These are phyloP conservation scores for Phytophthora vignae DNA, from an alignment of 352 stramenopile genomes.

Conservation along the genomic window DNA sequence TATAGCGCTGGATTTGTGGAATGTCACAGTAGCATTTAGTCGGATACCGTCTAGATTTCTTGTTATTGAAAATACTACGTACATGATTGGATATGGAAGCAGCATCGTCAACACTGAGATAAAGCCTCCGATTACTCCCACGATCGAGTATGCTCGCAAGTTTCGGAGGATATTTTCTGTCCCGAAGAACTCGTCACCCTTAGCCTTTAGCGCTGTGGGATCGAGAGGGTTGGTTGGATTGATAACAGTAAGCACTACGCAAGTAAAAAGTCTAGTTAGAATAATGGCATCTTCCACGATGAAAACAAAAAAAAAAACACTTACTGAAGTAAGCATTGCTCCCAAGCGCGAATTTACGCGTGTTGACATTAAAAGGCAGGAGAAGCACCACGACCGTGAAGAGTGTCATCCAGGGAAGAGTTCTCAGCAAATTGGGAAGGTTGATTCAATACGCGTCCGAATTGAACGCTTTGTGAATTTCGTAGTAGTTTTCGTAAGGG, in stretches of 20 bases:
- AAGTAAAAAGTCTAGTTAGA: background rate
- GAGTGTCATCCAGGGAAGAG: background rate
- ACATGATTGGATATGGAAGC: background rate
- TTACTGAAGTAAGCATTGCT: background rate
- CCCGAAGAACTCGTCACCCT: background rate
- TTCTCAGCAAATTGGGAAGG: background rate
- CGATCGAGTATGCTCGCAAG: background rate
- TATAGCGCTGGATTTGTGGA: background rate
- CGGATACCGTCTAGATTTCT: background rate
- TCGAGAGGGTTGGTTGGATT: background rate
- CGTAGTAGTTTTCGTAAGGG: background rate
- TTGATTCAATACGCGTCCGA: background rate
- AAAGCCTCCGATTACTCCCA: background rate
- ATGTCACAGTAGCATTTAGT: background rate
- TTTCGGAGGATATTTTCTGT: background rate
- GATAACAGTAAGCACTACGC: background rate
- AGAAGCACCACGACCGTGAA: background rate
- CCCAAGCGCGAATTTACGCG: background rate
- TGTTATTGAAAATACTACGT: background rate
- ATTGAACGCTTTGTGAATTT: background rate
- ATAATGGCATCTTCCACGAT: background rate
- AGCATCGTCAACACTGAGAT: background rate
- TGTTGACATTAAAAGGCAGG: background rate
- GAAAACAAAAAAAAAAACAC: background rate
- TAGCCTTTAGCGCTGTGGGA: background rate